Evolutionary conservation across 306 rosid species (phyloP).

Genomic region (Cucurbita maxima): DNA sequence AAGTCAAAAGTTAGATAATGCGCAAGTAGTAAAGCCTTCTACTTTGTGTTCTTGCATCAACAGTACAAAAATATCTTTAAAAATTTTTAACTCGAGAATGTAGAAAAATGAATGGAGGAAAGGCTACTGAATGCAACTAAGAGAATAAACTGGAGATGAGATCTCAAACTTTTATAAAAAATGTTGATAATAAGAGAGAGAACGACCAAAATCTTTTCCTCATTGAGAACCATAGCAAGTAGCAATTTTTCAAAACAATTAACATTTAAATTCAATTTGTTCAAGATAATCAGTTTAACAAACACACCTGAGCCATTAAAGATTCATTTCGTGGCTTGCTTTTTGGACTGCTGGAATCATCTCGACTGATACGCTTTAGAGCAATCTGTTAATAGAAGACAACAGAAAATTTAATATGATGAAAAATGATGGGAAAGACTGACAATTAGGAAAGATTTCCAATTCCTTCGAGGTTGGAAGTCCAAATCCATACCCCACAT

Average conservation of each 20-base stretch:
- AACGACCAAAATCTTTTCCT: background rate
- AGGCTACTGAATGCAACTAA: background rate
- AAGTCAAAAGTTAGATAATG: too few relatives aligned
- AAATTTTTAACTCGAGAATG: background rate
- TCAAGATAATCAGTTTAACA: conserved; percentile 1
- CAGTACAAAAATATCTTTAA: background rate
- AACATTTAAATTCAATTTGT: background rate
- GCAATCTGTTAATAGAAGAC: conserved; percentile 29
- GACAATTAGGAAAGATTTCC: background rate
- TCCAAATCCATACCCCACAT: too few relatives aligned
- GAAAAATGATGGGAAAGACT: background rate
- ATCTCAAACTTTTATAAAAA: background rate
- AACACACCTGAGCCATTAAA: conserved; percentile 72
- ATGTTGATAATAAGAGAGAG: background rate
- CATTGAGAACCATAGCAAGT: background rate
- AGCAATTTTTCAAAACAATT: background rate
- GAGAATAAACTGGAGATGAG: background rate
- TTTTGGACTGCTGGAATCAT: conserved; percentile 35
- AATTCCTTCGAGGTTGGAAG: background rate
- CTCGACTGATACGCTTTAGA: conserved; percentile 34
- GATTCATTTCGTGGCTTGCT: conserved; percentile 52
- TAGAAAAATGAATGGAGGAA: background rate
- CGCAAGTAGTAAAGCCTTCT: background rate
- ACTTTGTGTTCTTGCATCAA: background rate
- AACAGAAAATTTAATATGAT: background rate